phyloP scores from a whole-genome alignment of 257 asterid species.

The Solanum dulcamara region DNA sequence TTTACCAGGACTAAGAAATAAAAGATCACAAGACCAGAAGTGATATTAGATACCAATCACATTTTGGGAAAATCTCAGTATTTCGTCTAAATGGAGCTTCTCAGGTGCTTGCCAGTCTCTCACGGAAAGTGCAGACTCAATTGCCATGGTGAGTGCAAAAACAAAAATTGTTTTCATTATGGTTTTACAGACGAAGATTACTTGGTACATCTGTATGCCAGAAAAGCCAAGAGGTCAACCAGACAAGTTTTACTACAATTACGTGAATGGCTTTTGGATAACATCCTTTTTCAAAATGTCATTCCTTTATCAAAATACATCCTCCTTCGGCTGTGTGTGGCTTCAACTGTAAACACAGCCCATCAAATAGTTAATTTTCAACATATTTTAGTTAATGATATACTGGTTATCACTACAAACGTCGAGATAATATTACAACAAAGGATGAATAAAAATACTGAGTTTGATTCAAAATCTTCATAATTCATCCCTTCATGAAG shows the following conservation, averaged over 20 bases:
- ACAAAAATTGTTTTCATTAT: neutral
- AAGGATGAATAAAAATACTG: neutral
- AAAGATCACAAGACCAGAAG: neutral
- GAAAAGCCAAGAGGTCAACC: slow-evolving; percentile 4
- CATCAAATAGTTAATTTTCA: neutral
- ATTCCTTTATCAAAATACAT: neutral
- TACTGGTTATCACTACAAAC: neutral
- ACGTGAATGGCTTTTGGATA: slow-evolving; percentile 11
- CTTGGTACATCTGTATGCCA: neutral
- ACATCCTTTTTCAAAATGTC: neutral
- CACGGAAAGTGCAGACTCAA: neutral
- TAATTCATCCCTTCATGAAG: neutral
- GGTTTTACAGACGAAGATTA: neutral
- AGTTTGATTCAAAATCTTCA: neutral
- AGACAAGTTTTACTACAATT: neutral
- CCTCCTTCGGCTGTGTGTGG: neutral
- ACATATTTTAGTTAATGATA: neutral
- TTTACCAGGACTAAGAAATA: neutral
- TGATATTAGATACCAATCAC: neutral
- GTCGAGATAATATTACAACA: neutral
- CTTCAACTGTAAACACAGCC: neutral
- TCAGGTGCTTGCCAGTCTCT: neutral
- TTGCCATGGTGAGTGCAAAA: neutral
- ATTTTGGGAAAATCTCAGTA: neutral
- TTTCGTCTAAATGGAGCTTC: neutral